phyloP scores from a whole-genome alignment of 306 rosid genomes.

The Castanea mollissima region DNA sequence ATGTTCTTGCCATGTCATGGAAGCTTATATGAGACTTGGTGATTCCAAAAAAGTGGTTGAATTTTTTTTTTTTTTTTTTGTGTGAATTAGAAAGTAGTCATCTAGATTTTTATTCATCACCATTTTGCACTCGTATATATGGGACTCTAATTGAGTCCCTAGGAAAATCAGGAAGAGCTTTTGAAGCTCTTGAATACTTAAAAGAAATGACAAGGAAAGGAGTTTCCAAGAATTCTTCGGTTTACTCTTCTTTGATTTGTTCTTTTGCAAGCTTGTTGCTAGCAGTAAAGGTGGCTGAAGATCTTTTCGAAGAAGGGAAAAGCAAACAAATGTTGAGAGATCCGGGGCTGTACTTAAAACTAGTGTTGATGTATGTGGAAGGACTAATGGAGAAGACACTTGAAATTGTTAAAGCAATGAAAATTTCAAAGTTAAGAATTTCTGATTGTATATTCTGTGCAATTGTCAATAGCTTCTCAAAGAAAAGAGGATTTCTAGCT shows the following conservation, averaged over 20 bases:
- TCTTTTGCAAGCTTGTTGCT: constrained; percentile 44
- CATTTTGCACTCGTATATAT: constrained; percentile 33
- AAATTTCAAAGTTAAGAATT: constrained; percentile 42
- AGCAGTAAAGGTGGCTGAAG: constrained; percentile 46
- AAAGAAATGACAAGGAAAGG: constrained; percentile 42
- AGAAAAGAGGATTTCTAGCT: constrained; percentile 45
- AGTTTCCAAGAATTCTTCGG: constrained; percentile 25
- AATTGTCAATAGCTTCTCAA: constrained; percentile 56
- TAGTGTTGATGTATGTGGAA: constrained; percentile 66
- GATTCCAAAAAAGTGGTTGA: constrained; percentile 41
- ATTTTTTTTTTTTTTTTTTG: constrained; percentile 69
- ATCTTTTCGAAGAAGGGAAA: constrained; percentile 49
- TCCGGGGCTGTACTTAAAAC: constrained; percentile 45
- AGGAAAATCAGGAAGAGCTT: constrained; percentile 43
- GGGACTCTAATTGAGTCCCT: constrained; percentile 48
- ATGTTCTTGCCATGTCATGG: constrained; percentile 52
- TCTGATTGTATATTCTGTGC: constrained; percentile 61
- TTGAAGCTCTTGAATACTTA: constrained; percentile 57
- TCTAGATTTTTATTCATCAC: constrained; percentile 23
- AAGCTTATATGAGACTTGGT: constrained; percentile 49
- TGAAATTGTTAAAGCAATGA: constrained; percentile 49
- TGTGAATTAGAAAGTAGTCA: constrained; percentile 36
- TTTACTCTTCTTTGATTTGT: constrained; percentile 57
- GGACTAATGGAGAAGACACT: constrained; percentile 56
- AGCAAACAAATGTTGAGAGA: constrained; percentile 46